Base-by-base conservation (phyloP, 2,329 filamentous ascomycete genomes). In the Fusarium tjaetaba region DNA sequence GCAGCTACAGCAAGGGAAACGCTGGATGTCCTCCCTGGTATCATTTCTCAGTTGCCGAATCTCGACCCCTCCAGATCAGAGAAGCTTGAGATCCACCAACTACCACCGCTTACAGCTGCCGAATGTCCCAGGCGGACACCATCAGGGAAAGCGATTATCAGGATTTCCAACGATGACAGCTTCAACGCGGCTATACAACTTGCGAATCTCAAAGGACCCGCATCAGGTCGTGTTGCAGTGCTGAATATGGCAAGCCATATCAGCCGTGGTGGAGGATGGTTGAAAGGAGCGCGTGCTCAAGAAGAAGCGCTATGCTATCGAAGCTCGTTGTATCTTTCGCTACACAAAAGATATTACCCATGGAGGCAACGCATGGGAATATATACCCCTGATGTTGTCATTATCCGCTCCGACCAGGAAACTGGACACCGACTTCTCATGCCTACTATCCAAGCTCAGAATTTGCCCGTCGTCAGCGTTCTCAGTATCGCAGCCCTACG, bases 301-400 rank as follows among this genome's bases (percentile, higher is more conserved):
- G 91, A 94, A 81, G 92, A 94, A 82, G 87, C 88, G 6, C 84
- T 94, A 11, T 93, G 90, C 81, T 91, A 90, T 78, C 88, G 91
- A 48, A 89, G 86, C 51, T 87, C 88, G 2, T 85, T 91, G 13
- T 85, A 80, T 34, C 76, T 85, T 36, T 86, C 86, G 26, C 81
- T 90, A 2, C 81, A 85, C 65, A 72, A 77, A 28, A 71, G 78
- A 22, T 87, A 86, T 76, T 92, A 92, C 77, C 89, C 89, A 1
- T 83, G 89, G 66, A 81, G 81, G 30, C 80, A 84, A 20, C 80
- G 84, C 11, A 85, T 85, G 61, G 88, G 84, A 2, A 80, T 93
- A 39, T 92, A 92, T 80, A 87, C 89, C 0, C 90, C 89, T 0
- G 85, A 85, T 16, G 88, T 92, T 8, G 81, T 91, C 16, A 81